Percentiles rank a stretch among this genome's conserved stretches.
Conservation (phyloP, 768 basidiomycete genomes). For the Lactifluus rugatus region DNA sequence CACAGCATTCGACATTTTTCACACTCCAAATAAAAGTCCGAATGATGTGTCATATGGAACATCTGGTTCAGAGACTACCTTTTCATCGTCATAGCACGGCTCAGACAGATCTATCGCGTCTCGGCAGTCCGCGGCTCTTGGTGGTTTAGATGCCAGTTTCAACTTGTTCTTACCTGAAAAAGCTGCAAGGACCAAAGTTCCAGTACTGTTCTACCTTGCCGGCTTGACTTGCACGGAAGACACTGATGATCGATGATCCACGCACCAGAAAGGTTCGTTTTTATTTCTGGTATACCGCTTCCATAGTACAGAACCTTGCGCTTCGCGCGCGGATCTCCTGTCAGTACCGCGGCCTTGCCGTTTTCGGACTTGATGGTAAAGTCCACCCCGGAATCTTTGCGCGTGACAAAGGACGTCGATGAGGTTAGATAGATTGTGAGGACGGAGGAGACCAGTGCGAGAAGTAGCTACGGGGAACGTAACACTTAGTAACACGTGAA, state of each 20-base stretch:
- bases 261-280: constrained; percentile 80
- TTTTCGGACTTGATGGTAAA: constrained; percentile 27
- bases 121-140: constrained; percentile 55
- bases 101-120: constrained; percentile 9
- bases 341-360: constrained; percentile 17
- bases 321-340: constrained; percentile 26
- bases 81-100: no score
- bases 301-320: constrained; percentile 83
- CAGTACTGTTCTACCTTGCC: constrained; percentile 77
- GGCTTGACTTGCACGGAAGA: constrained; percentile 90
- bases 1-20: no score
- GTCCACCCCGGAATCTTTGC: constrained; percentile 76
- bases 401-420: constrained; percentile 78
- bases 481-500: neutral
- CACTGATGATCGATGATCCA: no score
- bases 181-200: constrained; percentile 40
- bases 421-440: constrained; percentile 83
- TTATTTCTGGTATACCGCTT: constrained; percentile 94
- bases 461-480: constrained; percentile 44
- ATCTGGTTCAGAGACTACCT: no score
- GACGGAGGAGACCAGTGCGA: constrained; percentile 65
- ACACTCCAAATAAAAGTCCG: no score
- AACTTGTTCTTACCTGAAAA: constrained; percentile 80
- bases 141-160: constrained; percentile 64
- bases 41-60: no score